phyloP scores from a whole-genome alignment of 495 filamentous ascomycete genomes.

The Podospora bellae-mahoneyi region DNA sequence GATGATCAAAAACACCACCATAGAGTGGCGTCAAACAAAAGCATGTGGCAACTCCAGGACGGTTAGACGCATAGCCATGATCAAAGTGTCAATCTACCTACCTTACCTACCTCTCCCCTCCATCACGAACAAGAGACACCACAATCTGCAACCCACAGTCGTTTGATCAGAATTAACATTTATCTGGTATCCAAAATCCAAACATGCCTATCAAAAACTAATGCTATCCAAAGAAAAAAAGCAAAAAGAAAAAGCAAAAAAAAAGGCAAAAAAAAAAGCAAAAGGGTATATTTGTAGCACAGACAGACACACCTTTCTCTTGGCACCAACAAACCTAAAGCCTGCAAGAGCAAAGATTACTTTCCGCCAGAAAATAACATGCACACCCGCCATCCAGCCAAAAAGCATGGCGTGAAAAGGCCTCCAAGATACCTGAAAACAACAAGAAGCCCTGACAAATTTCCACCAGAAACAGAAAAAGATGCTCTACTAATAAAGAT shows the following conservation, averaged over 20 bases:
- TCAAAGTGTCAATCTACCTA: background rate
- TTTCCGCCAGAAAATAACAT: too few relatives aligned
- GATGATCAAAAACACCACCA: background rate
- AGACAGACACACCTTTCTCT: background rate
- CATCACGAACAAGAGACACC: background rate
- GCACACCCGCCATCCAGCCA: too few relatives aligned
- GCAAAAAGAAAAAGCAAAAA: too few relatives aligned
- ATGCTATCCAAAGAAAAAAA: too few relatives aligned
- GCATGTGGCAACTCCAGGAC: background rate
- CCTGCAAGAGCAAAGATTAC: too few relatives aligned
- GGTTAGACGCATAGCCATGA: background rate
- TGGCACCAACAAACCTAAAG: too few relatives aligned
- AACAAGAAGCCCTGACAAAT: too few relatives aligned
- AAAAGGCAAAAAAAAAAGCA: background rate
- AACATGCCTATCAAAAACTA: background rate
- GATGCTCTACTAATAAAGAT: too few relatives aligned
- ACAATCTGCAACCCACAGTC: background rate
- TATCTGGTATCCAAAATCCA: background rate
- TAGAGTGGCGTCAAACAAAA: background rate
- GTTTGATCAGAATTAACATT: background rate
- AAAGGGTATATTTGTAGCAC: background rate
- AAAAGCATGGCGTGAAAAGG: too few relatives aligned
- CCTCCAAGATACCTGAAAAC: too few relatives aligned
- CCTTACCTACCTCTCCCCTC: background rate
- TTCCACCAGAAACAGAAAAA: too few relatives aligned